Evolutionary conservation across 1,284 basidiomycete genomes (phyloP).

Genomic region (Schizophyllum amplum): DNA sequence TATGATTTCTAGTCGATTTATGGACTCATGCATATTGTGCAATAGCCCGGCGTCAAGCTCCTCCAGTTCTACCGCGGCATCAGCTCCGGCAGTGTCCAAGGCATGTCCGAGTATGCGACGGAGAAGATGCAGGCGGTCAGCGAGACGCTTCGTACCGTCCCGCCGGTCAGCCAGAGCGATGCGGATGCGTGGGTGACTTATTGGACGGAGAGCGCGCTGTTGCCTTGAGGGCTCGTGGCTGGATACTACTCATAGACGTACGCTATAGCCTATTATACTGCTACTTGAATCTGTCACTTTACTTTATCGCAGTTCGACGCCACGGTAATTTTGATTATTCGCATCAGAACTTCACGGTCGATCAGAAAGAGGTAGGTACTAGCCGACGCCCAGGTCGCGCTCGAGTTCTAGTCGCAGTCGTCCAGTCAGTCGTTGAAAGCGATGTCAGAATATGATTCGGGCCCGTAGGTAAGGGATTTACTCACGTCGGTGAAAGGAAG

Average conservation of each 20-base stretch:
- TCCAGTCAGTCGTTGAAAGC: slow-evolving; percentile 1
- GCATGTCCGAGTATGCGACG: neutral
- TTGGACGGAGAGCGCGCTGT: too few species aligned
- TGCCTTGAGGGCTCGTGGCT: too few species aligned
- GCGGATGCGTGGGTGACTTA: too few species aligned
- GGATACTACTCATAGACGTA: too few species aligned
- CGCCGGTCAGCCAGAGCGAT: too few species aligned
- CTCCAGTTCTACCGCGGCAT: slow-evolving; percentile 4
- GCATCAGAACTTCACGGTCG: neutral
- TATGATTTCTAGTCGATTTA: neutral
- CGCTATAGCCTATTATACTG: too few species aligned
- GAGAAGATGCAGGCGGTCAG: slow-evolving; percentile 2
- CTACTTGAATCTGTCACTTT: too few species aligned
- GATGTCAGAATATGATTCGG: neutral
- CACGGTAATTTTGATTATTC: neutral
- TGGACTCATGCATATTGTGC: neutral
- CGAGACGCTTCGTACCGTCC: too few species aligned
- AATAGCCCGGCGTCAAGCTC: slow-evolving; percentile 5
- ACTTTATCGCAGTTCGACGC: too few species aligned
- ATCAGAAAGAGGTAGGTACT: slow-evolving; percentile 1
- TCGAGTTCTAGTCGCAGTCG: too few species aligned
- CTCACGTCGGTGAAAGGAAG: neutral
- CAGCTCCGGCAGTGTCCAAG: neutral
- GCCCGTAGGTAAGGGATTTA: neutral
- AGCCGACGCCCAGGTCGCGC: too few species aligned